Conservation (phyloP, 1,139 yeast species). For the Spencermartinsiella ligniputridi region DNA sequence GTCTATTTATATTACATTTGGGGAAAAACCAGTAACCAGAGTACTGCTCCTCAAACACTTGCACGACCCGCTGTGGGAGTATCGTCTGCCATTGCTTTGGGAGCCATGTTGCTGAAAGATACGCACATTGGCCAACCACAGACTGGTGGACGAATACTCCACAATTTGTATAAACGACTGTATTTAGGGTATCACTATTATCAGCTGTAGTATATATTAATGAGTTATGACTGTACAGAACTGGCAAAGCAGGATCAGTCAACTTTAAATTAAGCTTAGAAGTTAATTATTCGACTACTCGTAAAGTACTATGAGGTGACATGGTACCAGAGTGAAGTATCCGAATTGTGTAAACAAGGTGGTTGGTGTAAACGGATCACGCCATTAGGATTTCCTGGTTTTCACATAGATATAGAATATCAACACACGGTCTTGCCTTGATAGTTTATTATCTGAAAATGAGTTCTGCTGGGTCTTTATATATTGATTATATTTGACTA, state of each 20-base stretch:
- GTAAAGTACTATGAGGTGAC: no score
- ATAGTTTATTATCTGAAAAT: no score
- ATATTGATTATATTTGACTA: no score
- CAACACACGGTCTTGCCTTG: no score
- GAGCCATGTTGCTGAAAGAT: conserved; percentile 19
- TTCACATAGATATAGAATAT: no score
- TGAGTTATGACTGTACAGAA: neutral
- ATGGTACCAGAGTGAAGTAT: no score
- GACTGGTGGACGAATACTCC: conserved; percentile 20
- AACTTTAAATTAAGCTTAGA: no score
- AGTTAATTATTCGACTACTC: no score
- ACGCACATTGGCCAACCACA: conserved; percentile 18
- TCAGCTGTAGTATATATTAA: conserved; percentile 1
- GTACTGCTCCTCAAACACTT: conserved; percentile 6
- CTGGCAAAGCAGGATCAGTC: neutral
- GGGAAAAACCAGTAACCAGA: conserved; percentile 8
- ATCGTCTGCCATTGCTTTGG: conserved; percentile 15
- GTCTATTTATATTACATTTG: conserved; percentile 20
- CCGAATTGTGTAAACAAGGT: no score
- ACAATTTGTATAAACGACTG: conserved; percentile 14
- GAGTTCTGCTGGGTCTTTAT: no score
- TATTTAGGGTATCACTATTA: conserved; percentile 5
- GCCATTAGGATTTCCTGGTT: no score
- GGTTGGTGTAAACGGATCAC: no score
- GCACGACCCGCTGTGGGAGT: conserved; percentile 3